Evolutionary conservation across 805 yeast species (phyloP), one percentile per base, ranked within the genome.

Genomic region (Yamadazyma phyllophila): DNA sequence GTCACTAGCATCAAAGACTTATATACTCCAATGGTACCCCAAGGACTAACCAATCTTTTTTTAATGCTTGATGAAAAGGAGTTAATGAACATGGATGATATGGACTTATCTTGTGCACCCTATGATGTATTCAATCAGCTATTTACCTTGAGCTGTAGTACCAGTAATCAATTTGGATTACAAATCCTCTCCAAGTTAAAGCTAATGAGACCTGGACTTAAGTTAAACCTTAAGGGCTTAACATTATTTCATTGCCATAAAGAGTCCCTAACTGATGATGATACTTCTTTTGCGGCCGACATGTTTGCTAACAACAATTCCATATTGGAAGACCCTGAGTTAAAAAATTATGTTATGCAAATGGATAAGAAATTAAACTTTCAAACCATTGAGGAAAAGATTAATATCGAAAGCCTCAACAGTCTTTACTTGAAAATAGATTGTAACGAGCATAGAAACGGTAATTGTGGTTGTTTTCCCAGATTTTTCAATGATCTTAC

Each of bases 241-340:
- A 63, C 69, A 1, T 14, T 65, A 2, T 59, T 59, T 49, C 73
- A 67, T 49, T 60, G 65, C 41, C 73, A 67, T 47, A 58, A 55
- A 33, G 65, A 66, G 12, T 36, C 16, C 27, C 33, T 52, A 12
- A n/a, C 15, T 10, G 38, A 26, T 12, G 46, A 44, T 6, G 34
- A 41, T 5, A 16, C 6, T 12, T 17, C 14, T 2, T 12, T 26
- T 14, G 37, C 15, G 12, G 35, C 24, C 34, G 30, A 34, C 3
- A 3, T 36, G 9, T 11, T 29, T 4, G n/a, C 16, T 8, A 15
- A 29, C 12, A 27, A 36, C 3, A 29, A 27, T 9, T n/a, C n/a
- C n/a, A 26, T 34, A 7, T 15, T 41, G 7, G 8, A 34, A 5
- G 11, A 26, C n/a, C 38, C 35, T 8, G 49, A 44, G 14, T 50